A percentile compares a stretch with the other conserved stretches of the same genome.
These are phyloP conservation scores for Anisodus tanguticus DNA, from an alignment of 257 asterid genomes.

Conservation along the genomic window DNA sequence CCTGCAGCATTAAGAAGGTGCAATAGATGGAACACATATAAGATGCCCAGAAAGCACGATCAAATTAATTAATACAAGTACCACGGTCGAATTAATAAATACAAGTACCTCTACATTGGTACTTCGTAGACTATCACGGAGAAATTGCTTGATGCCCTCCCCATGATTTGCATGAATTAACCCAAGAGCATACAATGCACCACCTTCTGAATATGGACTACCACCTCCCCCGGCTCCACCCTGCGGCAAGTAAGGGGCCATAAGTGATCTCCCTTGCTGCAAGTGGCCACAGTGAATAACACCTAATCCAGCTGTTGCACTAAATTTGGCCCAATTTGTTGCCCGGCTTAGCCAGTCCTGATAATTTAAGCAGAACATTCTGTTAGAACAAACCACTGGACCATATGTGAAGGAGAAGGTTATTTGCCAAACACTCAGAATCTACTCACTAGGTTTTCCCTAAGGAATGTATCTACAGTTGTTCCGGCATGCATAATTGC, in stretches of 20 bases:
- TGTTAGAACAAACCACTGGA: not conserved
- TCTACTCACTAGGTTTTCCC: conserved; percentile 79
- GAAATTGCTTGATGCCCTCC: conserved; percentile 92
- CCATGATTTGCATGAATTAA: conserved; percentile 98
- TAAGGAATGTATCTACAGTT: conserved; percentile 90
- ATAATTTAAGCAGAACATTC: conserved; percentile 24
- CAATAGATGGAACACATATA: not conserved
- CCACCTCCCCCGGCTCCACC: conserved; percentile 94
- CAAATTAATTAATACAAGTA: not conserved
- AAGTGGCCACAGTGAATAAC: conserved; percentile 96
- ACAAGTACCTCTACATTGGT: conserved; percentile 79
- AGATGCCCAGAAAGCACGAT: not conserved
- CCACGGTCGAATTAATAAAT: not conserved
- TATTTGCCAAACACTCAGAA: not conserved
- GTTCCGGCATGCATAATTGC: conserved; percentile 99
- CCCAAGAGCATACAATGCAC: conserved; percentile 95
- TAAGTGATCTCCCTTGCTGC: conserved; percentile 93
- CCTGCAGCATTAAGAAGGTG: conserved; percentile 51
- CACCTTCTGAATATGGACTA: conserved; percentile 98
- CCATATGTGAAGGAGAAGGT: not conserved
- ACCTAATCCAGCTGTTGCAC: conserved; percentile 98
- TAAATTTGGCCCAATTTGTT: conserved; percentile 96
- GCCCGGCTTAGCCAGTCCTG: conserved; percentile 99
- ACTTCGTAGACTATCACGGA: conserved; percentile 81
- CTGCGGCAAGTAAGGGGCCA: conserved; percentile 98